phyloP scores from a whole-genome alignment of 1,139 yeast genomes.

The Saccharomycopsis crataegensis region DNA sequence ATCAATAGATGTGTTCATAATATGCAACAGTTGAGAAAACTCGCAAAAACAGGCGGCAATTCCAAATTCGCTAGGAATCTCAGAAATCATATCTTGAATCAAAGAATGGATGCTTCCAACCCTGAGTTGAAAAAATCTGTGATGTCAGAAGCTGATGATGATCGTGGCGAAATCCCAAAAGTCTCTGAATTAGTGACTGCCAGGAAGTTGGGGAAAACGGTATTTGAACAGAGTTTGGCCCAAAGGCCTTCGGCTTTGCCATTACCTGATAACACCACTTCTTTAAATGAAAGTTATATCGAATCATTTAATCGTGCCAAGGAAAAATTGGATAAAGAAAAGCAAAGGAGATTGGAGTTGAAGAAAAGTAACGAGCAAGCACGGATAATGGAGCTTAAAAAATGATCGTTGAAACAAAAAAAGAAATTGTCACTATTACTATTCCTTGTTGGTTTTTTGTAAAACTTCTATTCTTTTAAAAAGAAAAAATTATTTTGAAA shows the following conservation, averaged over 20 bases:
- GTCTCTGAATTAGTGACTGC: conserved; percentile 16
- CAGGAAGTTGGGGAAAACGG: conserved; percentile 13
- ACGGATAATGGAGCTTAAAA: background rate
- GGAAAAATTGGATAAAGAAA: conserved; percentile 9
- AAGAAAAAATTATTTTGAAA: too few species aligned
- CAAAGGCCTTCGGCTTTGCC: conserved; percentile 18
- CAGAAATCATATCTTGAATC: conserved; percentile 14
- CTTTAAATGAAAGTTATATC: conserved; percentile 17
- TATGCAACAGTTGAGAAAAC: conserved; percentile 19
- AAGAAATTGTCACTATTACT: background rate
- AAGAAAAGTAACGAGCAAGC: background rate
- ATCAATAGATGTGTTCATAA: conserved; percentile 77
- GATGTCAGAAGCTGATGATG: background rate
- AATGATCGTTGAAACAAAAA: background rate
- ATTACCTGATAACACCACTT: conserved; percentile 12
- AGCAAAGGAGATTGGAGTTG: background rate
- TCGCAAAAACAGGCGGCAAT: conserved; percentile 11
- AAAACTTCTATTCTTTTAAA: too few species aligned
- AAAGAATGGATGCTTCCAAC: background rate
- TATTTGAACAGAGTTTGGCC: conserved; percentile 17
- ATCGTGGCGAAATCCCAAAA: conserved; percentile 10
- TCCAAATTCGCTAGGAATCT: conserved; percentile 13
- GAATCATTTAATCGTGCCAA: conserved; percentile 16
- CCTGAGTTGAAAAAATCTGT: background rate
- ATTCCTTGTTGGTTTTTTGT: too few species aligned